phyloP scores from a whole-genome alignment of 352 stramenopile genomes.

The Globisporangium irregulare region DNA sequence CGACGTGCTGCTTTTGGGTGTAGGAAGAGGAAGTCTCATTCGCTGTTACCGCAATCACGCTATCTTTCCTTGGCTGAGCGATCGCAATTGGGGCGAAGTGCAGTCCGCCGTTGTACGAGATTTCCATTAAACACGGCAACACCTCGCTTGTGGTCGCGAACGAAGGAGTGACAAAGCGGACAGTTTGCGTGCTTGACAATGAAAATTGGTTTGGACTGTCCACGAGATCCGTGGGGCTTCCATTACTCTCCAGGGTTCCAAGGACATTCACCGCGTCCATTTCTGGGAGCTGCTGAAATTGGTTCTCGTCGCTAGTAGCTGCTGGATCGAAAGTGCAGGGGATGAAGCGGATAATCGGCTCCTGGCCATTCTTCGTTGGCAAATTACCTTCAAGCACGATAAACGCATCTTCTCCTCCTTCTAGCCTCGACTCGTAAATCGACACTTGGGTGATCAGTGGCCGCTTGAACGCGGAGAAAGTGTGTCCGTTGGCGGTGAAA shows the following conservation, averaged over 20 bases:
- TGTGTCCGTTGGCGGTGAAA: constrained; percentile 58
- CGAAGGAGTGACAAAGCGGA: constrained; percentile 29
- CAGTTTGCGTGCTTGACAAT: neutral
- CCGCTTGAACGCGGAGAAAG: constrained; percentile 57
- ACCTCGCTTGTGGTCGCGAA: constrained; percentile 23
- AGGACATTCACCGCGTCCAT: neutral
- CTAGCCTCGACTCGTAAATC: constrained; percentile 32
- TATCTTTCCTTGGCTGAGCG: neutral
- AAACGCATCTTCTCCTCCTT: constrained; percentile 28
- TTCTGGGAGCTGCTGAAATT: neutral
- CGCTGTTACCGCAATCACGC: neutral
- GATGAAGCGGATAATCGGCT: constrained; percentile 40
- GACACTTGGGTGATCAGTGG: constrained; percentile 39
- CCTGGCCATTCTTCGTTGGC: constrained; percentile 24
- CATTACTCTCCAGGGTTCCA: neutral
- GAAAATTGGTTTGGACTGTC: neutral
- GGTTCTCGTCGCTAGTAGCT: neutral
- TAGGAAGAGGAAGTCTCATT: neutral
- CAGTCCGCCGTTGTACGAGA: constrained; percentile 54
- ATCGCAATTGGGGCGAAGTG: constrained; percentile 41
- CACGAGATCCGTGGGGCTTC: neutral
- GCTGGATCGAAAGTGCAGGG: constrained; percentile 21
- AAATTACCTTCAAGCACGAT: constrained; percentile 41
- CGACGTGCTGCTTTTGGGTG: constrained; percentile 26
- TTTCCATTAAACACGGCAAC: constrained; percentile 37